Base-by-base conservation (phyloP, 306 rosid species). In the Trichosanthes truncata region DNA sequence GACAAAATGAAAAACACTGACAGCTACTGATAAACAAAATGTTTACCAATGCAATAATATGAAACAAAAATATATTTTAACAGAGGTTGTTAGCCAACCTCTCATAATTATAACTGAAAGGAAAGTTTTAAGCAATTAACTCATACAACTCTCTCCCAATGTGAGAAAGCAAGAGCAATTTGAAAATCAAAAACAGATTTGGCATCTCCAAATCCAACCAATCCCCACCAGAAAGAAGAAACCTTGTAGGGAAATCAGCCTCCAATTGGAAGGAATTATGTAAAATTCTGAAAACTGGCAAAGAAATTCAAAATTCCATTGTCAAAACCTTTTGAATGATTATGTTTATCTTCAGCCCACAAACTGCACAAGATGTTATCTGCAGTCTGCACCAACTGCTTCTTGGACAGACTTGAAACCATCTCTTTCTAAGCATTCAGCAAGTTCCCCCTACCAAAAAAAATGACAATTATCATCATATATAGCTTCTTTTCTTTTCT, bases 311-410 rank as follows among this genome's bases (percentile, higher is more conserved):
- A 0, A 74, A 48, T 3, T 66, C 43, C 74, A 66, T 33, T 14
- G 51, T 68, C 3, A 49, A 74, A 74, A 51, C n/a, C 45, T 31
- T 74, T 74, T 15, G 60, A 48, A 33, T 74, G 46, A 11, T 35
- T 17, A 5, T 25, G 45, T 68, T n/a, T 35, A 62, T 26, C 48
- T 62, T 57, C 9, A 51, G 51, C 13, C 40, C 25, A 43, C 17
- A 26, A 17, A 62, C 9, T 4, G 76, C 79, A 81, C 40, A 74
- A 48, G 57, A 45, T 48, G 62, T 51, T 74, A 74, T 83, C 93
- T 86, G 83, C 87, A 91, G 82, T 95, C 98, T 74, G 97, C 96
- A 68, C 98, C 98, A 75, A 95, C 91, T 76, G 98, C 98, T 25
- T 92, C 98, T 66, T 83, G 5, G 57, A 95, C 17, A 41, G 93